Evolutionary conservation across 2,329 filamentous ascomycete genomes (phyloP).

Genomic region (Trichoderma asperellum): DNA sequence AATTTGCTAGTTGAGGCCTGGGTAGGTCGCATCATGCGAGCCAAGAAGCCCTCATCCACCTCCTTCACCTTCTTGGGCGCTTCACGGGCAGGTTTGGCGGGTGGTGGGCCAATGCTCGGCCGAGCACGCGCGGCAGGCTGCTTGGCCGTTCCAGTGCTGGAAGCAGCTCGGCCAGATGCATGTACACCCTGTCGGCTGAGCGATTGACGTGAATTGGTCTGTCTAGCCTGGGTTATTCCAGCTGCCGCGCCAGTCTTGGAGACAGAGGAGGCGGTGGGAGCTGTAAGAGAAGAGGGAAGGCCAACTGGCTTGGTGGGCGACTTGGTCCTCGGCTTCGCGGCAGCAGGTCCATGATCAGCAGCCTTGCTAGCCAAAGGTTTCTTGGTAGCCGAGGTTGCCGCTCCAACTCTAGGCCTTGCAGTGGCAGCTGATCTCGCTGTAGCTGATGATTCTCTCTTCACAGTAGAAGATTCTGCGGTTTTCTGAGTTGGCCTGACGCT

Average conservation of each 20-base stretch:
- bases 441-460: slow-evolving; percentile 43
- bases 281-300: slow-evolving; percentile 64
- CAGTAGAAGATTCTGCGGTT: slow-evolving; percentile 32
- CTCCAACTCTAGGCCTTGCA: slow-evolving; percentile 35
- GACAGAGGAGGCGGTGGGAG: slow-evolving; percentile 70
- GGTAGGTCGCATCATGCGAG: slow-evolving; percentile 82
- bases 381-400: slow-evolving; percentile 43
- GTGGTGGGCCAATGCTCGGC: slow-evolving; percentile 61
- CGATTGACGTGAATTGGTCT: slow-evolving; percentile 38
- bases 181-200: slow-evolving; percentile 45
- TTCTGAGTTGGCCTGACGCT: slow-evolving; percentile 41
- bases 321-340: slow-evolving; percentile 62
- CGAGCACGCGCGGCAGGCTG: slow-evolving; percentile 52
- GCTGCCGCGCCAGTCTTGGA: slow-evolving; percentile 53
- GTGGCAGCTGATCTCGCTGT: slow-evolving; percentile 37
- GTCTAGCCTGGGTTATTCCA: slow-evolving; percentile 30
- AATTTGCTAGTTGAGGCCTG: slow-evolving; percentile 70
- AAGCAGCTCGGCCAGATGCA: slow-evolving; percentile 23
- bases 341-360: slow-evolving; percentile 46
- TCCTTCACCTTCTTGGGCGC: slow-evolving; percentile 56
- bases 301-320: slow-evolving; percentile 71
- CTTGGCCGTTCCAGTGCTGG: slow-evolving; percentile 43
- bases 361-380: slow-evolving; percentile 51
- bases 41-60: slow-evolving; percentile 72
- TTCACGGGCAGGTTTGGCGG: slow-evolving; percentile 51